Percentiles rank a stretch among this genome's conserved stretches.
Evolutionary conservation across 2,329 filamentous ascomycete species (phyloP).

Genomic region (Pseudodiploospora longispora): DNA sequence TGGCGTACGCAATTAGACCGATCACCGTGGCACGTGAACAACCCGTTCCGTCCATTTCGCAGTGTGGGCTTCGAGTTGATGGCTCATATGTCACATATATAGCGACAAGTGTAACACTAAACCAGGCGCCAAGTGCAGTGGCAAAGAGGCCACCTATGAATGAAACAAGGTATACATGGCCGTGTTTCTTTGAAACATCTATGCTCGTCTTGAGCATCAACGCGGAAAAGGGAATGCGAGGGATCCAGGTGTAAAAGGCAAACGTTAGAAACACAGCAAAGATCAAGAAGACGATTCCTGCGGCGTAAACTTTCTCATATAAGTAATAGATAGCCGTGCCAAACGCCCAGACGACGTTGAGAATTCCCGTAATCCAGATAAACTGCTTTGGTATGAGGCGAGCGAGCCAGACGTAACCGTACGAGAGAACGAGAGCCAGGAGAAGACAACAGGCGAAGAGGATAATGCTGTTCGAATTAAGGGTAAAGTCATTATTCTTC

Average conservation of each 20-base stretch:
- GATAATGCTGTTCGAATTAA: slow-evolving; percentile 78
- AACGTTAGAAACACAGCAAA: slow-evolving; percentile 37
- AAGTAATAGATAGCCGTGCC: slow-evolving; percentile 85
- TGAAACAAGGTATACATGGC: slow-evolving; percentile 81
- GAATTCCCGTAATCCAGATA: slow-evolving; percentile 85
- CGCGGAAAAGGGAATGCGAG: slow-evolving; percentile 81
- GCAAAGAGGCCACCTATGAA: slow-evolving; percentile 72
- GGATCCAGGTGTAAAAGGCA: slow-evolving; percentile 77
- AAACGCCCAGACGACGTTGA: slow-evolving; percentile 79
- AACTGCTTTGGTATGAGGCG: slow-evolving; percentile 79
- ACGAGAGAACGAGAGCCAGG: slow-evolving; percentile 67
- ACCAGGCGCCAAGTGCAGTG: slow-evolving; percentile 75
- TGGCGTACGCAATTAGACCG: slow-evolving; percentile 76
- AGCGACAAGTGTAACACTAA: slow-evolving; percentile 74
- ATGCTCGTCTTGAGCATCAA: slow-evolving; percentile 83
- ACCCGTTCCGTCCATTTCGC: slow-evolving; percentile 41
- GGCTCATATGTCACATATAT: slow-evolving; percentile 82
- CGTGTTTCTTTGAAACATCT: slow-evolving; percentile 73
- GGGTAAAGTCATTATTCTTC: slow-evolving; percentile 52
- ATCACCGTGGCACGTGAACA: slow-evolving; percentile 74
- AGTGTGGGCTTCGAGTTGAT: slow-evolving; percentile 40
- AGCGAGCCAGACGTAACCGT: slow-evolving; percentile 66
- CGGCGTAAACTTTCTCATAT: slow-evolving; percentile 65
- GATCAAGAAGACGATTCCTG: slow-evolving; percentile 78
- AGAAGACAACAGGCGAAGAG: slow-evolving; percentile 73